phyloP scores from a whole-genome alignment of 177 flowering plant species.

The Vitis hybrid region DNA sequence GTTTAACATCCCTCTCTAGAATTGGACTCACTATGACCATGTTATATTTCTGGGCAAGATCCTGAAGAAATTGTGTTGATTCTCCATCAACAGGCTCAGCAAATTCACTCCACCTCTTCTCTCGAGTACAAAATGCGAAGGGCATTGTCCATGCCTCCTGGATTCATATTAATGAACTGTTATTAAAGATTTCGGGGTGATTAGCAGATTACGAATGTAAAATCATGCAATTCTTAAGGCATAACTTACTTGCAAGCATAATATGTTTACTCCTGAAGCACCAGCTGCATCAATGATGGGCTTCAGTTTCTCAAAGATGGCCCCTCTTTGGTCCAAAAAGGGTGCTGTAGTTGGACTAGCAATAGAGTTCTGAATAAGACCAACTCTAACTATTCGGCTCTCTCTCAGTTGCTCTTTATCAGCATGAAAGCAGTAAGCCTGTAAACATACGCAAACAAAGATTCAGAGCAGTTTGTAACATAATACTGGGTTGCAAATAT shows the following conservation, averaged over 20 bases:
- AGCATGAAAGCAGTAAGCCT: constrained; percentile 76
- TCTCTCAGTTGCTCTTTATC: constrained; percentile 73
- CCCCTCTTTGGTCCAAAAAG: constrained; percentile 70
- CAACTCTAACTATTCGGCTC: constrained; percentile 79
- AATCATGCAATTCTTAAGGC: not conserved
- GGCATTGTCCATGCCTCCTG: constrained; percentile 99
- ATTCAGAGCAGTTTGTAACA: constrained; percentile 1
- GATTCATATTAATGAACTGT: not conserved
- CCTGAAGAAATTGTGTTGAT: constrained; percentile 77
- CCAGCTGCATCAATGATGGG: constrained; percentile 92
- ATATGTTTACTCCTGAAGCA: constrained; percentile 81
- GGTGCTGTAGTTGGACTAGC: constrained; percentile 74
- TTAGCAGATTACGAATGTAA: not conserved
- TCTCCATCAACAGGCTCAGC: constrained; percentile 96
- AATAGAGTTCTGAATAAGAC: constrained; percentile 84
- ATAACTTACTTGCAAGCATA: constrained; percentile 81
- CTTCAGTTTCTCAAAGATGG: constrained; percentile 69
- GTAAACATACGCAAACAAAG: constrained; percentile 6
- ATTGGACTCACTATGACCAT: constrained; percentile 94
- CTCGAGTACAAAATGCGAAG: constrained; percentile 96
- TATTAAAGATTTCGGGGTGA: not conserved
- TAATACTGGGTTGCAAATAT: not conserved
- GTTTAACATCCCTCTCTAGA: constrained; percentile 89
- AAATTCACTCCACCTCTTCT: constrained; percentile 98
- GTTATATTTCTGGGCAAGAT: constrained; percentile 68